Conservation (phyloP, 1,284 basidiomycete species). For the Pseudozyma sp. region DNA sequence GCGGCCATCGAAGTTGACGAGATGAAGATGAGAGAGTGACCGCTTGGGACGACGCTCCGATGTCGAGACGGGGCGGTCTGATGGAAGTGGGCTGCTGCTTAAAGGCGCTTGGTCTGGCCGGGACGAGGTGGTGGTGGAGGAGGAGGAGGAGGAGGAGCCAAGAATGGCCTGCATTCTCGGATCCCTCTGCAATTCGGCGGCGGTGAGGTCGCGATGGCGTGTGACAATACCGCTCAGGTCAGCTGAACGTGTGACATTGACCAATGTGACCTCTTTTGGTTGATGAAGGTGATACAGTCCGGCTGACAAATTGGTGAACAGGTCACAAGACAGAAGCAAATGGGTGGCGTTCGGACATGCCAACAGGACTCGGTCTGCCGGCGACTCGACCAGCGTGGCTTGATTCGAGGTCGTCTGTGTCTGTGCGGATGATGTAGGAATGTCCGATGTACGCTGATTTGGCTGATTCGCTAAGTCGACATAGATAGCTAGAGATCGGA, state of each 20-base stretch:
- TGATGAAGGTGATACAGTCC: constrained; percentile 17
- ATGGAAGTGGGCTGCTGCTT: background rate
- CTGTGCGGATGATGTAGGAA: background rate
- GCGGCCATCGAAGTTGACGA: constrained; percentile 43
- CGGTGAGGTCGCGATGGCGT: constrained; percentile 38
- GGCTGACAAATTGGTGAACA: constrained; percentile 10
- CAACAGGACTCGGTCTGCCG: constrained; percentile 22
- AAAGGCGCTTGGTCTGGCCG: background rate
- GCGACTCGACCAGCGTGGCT: background rate
- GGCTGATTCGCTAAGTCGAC: background rate
- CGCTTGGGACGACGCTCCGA: constrained; percentile 4
- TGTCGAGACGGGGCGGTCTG: background rate
- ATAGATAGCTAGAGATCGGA: constrained; percentile 24
- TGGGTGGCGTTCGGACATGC: constrained; percentile 36
- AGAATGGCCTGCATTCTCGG: constrained; percentile 32
- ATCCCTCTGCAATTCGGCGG: constrained; percentile 32
- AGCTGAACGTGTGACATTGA: constrained; percentile 17
- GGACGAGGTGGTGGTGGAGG: background rate
- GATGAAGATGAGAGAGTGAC: constrained; percentile 42
- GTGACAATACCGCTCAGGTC: constrained; percentile 35
- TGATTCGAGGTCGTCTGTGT: no score
- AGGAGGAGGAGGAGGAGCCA: constrained; percentile 2
- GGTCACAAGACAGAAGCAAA: constrained; percentile 26
- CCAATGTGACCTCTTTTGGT: constrained; percentile 28
- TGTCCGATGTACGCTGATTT: background rate